Base-by-base conservation (phyloP, 2,329 filamentous ascomycete species). In the Colletotrichum destructivum region DNA sequence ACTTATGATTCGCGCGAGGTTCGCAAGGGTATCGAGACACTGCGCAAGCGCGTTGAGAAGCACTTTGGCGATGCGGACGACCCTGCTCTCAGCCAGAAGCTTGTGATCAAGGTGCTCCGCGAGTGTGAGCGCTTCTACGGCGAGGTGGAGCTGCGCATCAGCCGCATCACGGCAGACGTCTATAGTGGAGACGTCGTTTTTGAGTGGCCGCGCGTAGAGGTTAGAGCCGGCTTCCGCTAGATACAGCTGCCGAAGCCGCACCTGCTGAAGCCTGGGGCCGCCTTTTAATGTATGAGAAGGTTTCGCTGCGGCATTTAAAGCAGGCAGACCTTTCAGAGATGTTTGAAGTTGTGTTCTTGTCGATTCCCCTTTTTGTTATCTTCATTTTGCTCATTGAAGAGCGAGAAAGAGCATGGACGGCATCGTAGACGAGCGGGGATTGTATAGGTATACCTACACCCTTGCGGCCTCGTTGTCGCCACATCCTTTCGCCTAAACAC, bases 41-140 rank as follows among this genome's bases (percentile, higher is more conserved):
- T 98, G 75, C 92, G 92, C 78, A 98, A 97, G 84, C 90, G 96
- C 61, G 94, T 98, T 1, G 96, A 98, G 83, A 99, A 98, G 84
- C 96, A 98, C 82, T 98, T 98, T 86, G 94, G 94, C 54, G 94
- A 97, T 75, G 93, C 92, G 6, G 94, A 97, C 76, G 93, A 95
- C 74, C 90, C 91, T 66, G 88, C 85, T 26, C 84, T 92, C 65
- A 92, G 90, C 76, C 84, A 85, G 61, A 85, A 85, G 46, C 83
- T 92, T 51, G 90, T 91, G 31, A 81, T 81, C 62, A 87, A 88
- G 78, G 89, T 92, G 47, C 80, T 89, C 59, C 83, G 83, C 71
- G 89, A 91, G 78, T 91, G 90, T 78, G 90, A 92, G 81, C 83
- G 80, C 71, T 92, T 89, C 76, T 92, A 92, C 77, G 84, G 85